These are phyloP conservation scores for Kodamaea fungicola DNA, from an alignment of 1,139 yeast genomes.

Conservation along the genomic window DNA sequence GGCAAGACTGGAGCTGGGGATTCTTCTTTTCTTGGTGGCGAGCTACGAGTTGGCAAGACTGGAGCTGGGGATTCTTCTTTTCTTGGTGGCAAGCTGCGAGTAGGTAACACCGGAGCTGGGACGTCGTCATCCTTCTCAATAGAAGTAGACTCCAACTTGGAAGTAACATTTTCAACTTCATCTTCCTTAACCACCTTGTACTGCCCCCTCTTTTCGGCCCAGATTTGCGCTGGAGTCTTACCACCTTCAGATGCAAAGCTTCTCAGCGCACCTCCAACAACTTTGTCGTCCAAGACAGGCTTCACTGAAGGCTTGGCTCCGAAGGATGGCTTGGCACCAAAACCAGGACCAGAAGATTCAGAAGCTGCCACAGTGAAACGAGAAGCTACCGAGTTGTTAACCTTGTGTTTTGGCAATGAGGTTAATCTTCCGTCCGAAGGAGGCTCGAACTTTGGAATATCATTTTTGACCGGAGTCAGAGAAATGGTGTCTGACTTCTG, in stretches of 20 bases:
- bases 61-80: constrained; percentile 14
- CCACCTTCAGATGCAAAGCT: constrained; percentile 73
- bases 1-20: constrained; percentile 20
- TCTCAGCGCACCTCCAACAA: constrained; percentile 63
- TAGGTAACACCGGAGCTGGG: constrained; percentile 23
- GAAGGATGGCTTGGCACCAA: constrained; percentile 54
- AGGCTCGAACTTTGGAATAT: constrained; percentile 24
- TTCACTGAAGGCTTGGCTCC: constrained; percentile 20
- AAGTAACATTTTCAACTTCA: constrained; percentile 16
- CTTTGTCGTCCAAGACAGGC: constrained; percentile 31
- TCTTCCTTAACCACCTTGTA: constrained; percentile 40
- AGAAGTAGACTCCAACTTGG: constrained; percentile 7
- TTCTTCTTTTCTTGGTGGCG: constrained; percentile 8
- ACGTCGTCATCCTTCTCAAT: constrained; percentile 23
- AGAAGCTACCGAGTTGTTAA: constrained; percentile 47
- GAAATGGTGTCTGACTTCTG: constrained; percentile 48
- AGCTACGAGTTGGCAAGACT: constrained; percentile 21
- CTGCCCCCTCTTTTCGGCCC: constrained; percentile 90
- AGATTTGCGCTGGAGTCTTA: constrained; percentile 89
- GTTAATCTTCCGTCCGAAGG: constrained; percentile 48
- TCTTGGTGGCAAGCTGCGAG: constrained; percentile 19
- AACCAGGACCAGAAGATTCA: constrained; percentile 27
- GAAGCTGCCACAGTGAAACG: constrained; percentile 43
- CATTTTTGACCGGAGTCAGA: constrained; percentile 30
- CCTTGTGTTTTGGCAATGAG: constrained; percentile 65